Evolutionary conservation across 2,329 filamentous ascomycete genomes (phyloP), one percentile per base, ranked within the genome.

Genomic region (Penicillium sp.): DNA sequence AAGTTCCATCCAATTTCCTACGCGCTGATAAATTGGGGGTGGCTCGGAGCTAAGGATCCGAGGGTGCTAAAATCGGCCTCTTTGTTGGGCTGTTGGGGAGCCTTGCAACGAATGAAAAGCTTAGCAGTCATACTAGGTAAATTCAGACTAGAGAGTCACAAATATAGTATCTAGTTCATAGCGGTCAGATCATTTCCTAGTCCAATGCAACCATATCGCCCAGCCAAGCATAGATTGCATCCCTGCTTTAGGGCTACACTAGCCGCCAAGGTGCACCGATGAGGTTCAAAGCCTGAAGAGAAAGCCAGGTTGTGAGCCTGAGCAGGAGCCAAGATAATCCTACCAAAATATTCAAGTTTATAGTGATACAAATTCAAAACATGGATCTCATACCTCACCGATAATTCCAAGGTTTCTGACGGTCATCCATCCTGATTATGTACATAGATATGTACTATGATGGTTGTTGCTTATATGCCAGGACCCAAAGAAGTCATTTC

Each of bases 31-130:
- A 11, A 33, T 18, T 26, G 20, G 18, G 40, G 40, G 40, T 43
- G 22, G 22, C 27, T 41, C 41, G 23, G 48, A 45, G 35, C 35
- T 22, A 45, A 41, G 2, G 27, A 51, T 27, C 15, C 31, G 33
- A 27, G 42, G 33, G 47, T 40, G 27, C 62, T 54, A 57, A 54
- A 59, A 37, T 48, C 49, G 51, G 43, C 47, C 35, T 58, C 56
- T 61, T 60, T 64, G 61, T 64, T 63, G 46, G 46, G 49, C 52
- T 42, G 33, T 29, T 43, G 23, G 22, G 4, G 22, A 52, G 15
- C 50, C 14, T 22, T 42, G 35, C 48, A 51, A 47, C n/a, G 33
- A 51, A 55, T 48, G 26, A 29, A 25, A 48, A 55, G 12, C 41
- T 58, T 50, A 45, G 49, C 44, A 20, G 27, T 26, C 18, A 22